Conservation (phyloP, 805 yeast species). For the Pichia deserticola region DNA sequence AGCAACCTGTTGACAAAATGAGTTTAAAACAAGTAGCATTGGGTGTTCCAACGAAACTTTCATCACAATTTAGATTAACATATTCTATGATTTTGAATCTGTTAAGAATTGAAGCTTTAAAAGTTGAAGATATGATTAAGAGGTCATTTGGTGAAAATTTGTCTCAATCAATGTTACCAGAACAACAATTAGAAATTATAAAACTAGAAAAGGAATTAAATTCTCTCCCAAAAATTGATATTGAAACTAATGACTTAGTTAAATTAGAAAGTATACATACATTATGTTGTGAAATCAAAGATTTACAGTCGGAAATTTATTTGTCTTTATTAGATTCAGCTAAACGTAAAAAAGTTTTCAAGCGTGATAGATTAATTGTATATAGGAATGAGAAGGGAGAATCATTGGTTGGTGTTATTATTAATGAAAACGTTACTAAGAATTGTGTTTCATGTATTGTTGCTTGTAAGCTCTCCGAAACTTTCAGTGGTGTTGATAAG, state of each 20-base stretch:
- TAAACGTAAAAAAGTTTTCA: constrained; percentile 39
- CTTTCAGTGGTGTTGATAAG: neutral
- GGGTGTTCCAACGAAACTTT: constrained; percentile 84
- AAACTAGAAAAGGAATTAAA: constrained; percentile 41
- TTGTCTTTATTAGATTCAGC: constrained; percentile 41
- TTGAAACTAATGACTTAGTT: constrained; percentile 31
- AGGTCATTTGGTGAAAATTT: constrained; percentile 91
- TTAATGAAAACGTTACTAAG: neutral
- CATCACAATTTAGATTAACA: constrained; percentile 88
- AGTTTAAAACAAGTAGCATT: constrained; percentile 74
- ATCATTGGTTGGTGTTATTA: constrained; percentile 3
- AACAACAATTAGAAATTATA: constrained; percentile 63
- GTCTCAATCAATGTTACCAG: constrained; percentile 77
- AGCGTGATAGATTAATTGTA: constrained; percentile 50
- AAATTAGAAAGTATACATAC: constrained; percentile 41
- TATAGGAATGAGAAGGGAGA: constrained; percentile 41
- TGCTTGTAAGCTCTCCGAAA: constrained; percentile 22
- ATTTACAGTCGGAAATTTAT: constrained; percentile 43
- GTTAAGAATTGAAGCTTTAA: constrained; percentile 84
- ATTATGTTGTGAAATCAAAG: constrained; percentile 25
- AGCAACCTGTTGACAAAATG: constrained; percentile 47
- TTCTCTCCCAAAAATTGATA: constrained; percentile 22
- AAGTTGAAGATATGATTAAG: constrained; percentile 98
- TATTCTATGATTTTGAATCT: constrained; percentile 92
- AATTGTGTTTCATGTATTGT: constrained; percentile 22